Conservation (phyloP, 2,329 filamentous ascomycete species). For the Seiridium cupressi region DNA sequence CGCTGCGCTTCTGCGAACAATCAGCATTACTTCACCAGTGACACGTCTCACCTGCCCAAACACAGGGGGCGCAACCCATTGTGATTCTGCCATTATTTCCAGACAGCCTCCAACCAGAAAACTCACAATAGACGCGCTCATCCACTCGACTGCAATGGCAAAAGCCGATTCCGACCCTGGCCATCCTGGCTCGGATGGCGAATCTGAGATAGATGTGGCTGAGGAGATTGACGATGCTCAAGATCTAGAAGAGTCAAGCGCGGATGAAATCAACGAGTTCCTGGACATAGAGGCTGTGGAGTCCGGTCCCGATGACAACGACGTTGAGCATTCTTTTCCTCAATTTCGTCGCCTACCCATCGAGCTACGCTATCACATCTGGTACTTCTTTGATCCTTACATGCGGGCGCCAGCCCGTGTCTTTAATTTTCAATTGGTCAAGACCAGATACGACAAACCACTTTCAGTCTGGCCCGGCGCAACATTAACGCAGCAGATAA, state of each 20-base stretch:
- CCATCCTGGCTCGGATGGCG: neutral
- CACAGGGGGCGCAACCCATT: no score
- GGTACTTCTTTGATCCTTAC: slow-evolving; percentile 31
- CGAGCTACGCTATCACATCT: slow-evolving; percentile 32
- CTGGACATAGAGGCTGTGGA: slow-evolving; percentile 30
- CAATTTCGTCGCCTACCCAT: slow-evolving; percentile 31
- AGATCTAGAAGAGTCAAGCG: slow-evolving; percentile 17
- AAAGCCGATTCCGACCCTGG: neutral
- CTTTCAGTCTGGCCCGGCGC: slow-evolving; percentile 14
- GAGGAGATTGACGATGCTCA: neutral
- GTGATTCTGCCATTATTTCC: no score
- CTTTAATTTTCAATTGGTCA: slow-evolving; percentile 11
- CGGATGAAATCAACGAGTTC: slow-evolving; percentile 17
- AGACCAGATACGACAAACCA: neutral
- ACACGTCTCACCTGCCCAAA: no score
- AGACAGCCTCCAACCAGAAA: no score
- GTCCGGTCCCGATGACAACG: slow-evolving; percentile 16
- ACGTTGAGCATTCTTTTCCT: slow-evolving; percentile 23
- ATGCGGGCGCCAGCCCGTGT: slow-evolving; percentile 25
- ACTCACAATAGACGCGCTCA: neutral
- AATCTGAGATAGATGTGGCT: neutral
- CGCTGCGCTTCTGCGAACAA: no score
- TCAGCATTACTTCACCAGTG: no score
- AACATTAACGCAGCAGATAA: slow-evolving; percentile 25
- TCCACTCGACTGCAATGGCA: neutral